A percentile compares a stretch with the other conserved stretches of the same genome.
Conservation (phyloP, 257 asterid genomes). For the Agastache rugosa region DNA sequence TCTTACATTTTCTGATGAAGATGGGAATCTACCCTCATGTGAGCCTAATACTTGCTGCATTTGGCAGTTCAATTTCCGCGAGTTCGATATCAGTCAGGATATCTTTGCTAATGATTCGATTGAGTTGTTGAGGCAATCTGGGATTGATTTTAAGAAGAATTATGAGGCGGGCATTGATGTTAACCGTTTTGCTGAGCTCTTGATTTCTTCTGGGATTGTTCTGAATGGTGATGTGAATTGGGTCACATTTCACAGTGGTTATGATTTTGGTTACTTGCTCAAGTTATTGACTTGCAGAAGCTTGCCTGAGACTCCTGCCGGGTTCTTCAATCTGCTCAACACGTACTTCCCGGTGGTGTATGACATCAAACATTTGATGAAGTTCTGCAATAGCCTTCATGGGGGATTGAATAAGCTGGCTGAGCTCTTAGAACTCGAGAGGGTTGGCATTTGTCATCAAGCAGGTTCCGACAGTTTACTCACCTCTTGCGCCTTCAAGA, state of each 20-base stretch:
- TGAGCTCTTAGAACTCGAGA: constrained; percentile 46
- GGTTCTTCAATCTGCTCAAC: constrained; percentile 44
- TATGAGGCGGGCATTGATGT: constrained; percentile 46
- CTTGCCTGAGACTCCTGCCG: constrained; percentile 37
- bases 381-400: constrained; percentile 51
- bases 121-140: constrained; percentile 43
- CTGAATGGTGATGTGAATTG: constrained; percentile 40
- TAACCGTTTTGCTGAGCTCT: constrained; percentile 44
- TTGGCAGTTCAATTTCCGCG: constrained; percentile 55
- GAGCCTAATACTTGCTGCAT: constrained; percentile 44
- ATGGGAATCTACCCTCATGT: constrained; percentile 47
- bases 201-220: constrained; percentile 52
- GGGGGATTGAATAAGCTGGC: constrained; percentile 51
- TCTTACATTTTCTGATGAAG: constrained; percentile 47
- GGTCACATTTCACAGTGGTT: constrained; percentile 54
- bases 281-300: constrained; percentile 44
- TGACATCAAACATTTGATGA: constrained; percentile 53
- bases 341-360: constrained; percentile 47
- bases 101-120: constrained; percentile 49
- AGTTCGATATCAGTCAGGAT: constrained; percentile 44
- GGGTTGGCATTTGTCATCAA: constrained; percentile 51
- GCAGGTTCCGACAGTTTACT: constrained; percentile 53
- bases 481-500: constrained; percentile 46
- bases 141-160: constrained; percentile 49
- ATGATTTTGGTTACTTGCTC: constrained; percentile 50